Percentiles rank a stretch among this genome's conserved stretches.
phyloP scores from a whole-genome alignment of 1,139 yeast species.

The Pichia sp. region DNA sequence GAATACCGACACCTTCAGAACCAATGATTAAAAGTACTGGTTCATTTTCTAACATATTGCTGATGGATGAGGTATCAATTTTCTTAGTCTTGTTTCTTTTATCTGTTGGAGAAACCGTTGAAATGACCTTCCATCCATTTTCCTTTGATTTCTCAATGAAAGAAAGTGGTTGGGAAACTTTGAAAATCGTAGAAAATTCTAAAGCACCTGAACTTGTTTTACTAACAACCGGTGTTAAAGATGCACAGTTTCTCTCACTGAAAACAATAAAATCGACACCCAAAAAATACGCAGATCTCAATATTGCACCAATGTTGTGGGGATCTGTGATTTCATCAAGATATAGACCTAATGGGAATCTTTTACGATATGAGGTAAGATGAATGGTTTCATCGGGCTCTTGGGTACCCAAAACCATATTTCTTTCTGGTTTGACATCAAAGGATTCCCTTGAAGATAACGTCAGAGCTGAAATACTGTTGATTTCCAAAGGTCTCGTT shows the following conservation, averaged over 20 bases:
- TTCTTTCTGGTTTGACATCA: constrained; percentile 23
- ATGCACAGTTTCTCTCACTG: constrained; percentile 66
- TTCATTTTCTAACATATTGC: constrained; percentile 32
- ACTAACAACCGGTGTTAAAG: constrained; percentile 66
- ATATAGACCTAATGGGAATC: constrained; percentile 63
- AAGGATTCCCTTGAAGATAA: constrained; percentile 27
- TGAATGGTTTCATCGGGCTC: neutral
- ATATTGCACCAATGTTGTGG: constrained; percentile 81
- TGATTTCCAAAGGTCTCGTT: constrained; percentile 47
- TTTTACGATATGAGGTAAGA: constrained; percentile 14
- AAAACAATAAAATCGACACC: constrained; percentile 79
- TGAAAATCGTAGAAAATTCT: constrained; percentile 60
- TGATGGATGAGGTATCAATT: constrained; percentile 37
- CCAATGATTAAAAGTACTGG: constrained; percentile 76
- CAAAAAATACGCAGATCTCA: constrained; percentile 72
- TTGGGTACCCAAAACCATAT: constrained; percentile 5
- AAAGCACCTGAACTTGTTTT: constrained; percentile 88
- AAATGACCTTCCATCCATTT: constrained; percentile 66
- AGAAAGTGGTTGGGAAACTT: constrained; percentile 46
- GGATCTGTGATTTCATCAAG: constrained; percentile 86
- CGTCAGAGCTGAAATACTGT: constrained; percentile 31
- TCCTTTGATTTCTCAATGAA: constrained; percentile 49
- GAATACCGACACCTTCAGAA: constrained; percentile 76
- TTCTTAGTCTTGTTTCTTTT: constrained; percentile 15
- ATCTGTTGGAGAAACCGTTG: constrained; percentile 42